Conservation (phyloP, 2,329 filamentous ascomycete genomes). For the Exophiala alcalophila region DNA sequence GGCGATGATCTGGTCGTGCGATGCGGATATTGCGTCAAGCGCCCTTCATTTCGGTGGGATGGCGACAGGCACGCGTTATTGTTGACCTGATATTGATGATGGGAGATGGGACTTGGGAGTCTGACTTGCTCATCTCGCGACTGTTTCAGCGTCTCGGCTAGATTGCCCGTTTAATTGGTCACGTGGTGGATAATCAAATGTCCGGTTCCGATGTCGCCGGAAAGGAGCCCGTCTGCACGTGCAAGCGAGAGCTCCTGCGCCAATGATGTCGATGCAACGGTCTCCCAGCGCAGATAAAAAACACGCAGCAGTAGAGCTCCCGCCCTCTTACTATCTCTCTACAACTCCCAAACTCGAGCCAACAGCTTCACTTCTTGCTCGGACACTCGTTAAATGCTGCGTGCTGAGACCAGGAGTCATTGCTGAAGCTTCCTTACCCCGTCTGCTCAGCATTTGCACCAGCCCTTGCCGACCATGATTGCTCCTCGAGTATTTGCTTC, state of each 20-base stretch:
- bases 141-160: too few relatives aligned
- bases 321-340: conserved; percentile 4
- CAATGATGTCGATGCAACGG: conserved; percentile 22
- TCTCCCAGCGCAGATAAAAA: conserved; percentile 14
- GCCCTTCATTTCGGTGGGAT: too few relatives aligned
- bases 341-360: conserved; percentile 4
- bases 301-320: conserved; percentile 15
- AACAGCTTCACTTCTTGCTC: conserved; percentile 15
- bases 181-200: too few relatives aligned
- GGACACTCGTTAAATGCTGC: conserved; percentile 17
- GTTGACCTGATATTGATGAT: too few relatives aligned
- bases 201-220: conserved; percentile 9
- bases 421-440: conserved; percentile 31
- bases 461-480: conserved; percentile 63
- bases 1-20: conserved; percentile 28
- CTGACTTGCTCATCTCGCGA: too few relatives aligned
- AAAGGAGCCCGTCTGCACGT: neutral
- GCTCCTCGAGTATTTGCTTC: conserved; percentile 73
- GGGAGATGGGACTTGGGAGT: too few relatives aligned
- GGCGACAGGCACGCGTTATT: too few relatives aligned
- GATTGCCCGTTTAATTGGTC: too few relatives aligned
- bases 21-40: too few relatives aligned
- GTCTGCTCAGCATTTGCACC: conserved; percentile 11
- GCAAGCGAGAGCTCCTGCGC: conserved; percentile 1
- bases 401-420: conserved; percentile 23